Evolutionary conservation across 805 yeast species (phyloP).

Genomic region (Wickerhamiella spandovensis): DNA sequence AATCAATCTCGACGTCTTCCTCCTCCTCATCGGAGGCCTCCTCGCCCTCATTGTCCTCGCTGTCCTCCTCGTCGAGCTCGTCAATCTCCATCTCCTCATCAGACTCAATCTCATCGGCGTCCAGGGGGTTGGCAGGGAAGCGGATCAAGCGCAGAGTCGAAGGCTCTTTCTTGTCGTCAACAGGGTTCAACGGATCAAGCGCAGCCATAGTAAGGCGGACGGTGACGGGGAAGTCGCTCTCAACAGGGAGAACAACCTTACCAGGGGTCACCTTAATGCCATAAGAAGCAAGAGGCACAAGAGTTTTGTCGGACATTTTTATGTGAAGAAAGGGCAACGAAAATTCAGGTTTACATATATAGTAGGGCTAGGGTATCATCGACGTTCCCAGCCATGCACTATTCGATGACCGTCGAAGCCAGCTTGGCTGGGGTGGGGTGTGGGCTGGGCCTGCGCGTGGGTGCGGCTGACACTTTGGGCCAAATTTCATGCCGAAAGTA

Average conservation of each 20-base stretch:
- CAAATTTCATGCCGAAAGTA: no score
- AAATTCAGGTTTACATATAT: neutral
- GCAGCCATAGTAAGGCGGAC: conserved; percentile 91
- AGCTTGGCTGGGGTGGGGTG: neutral
- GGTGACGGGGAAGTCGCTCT: conserved; percentile 76
- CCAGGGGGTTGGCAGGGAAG: conserved; percentile 23
- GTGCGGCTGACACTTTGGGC: no score
- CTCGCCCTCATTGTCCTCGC: conserved; percentile 32
- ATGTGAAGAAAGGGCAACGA: neutral
- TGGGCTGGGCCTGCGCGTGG: no score
- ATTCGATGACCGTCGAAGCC: neutral
- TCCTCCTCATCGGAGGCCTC: conserved; percentile 38
- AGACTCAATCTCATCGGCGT: conserved; percentile 18
- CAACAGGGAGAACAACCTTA: conserved; percentile 75
- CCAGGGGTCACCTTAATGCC: conserved; percentile 79
- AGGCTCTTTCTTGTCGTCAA: conserved; percentile 43
- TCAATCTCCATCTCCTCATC: conserved; percentile 25
- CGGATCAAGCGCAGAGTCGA: conserved; percentile 73
- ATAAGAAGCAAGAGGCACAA: conserved; percentile 78
- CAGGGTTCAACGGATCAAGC: conserved; percentile 73
- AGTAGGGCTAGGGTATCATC: neutral
- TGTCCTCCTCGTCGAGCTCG: conserved; percentile 35
- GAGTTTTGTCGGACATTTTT: conserved; percentile 8
- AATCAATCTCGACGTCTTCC: conserved; percentile 30
- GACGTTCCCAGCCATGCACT: neutral